Evolutionary conservation across 2,329 filamentous ascomycete species (phyloP), one percentile per base, ranked within the genome.

Genomic region (Coniochaeta sp.): DNA sequence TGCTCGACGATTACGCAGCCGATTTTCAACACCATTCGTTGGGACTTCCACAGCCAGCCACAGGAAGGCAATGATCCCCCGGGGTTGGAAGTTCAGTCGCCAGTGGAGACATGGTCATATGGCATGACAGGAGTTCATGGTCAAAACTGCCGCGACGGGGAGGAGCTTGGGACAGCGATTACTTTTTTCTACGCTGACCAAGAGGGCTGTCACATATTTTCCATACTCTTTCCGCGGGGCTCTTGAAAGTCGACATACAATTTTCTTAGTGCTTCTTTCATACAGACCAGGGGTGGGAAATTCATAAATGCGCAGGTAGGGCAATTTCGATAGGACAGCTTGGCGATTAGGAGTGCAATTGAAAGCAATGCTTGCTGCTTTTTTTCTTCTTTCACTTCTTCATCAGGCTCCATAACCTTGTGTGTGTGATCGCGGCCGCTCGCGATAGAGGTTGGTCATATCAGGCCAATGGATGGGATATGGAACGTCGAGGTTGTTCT

Each of bases 321-420:
- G 70, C 70, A 67, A 70, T 57, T 76, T 78, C 69, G 73, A 78
- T 78, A 78, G 76, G 77, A 77, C 69, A 62, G 66, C 77, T 77
- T 76, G 77, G 78, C 78, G 77, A 79, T 75, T 66, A 74, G 77
- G 77, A 76, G 77, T 79, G 77, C 72, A 77, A 75, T 77, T 76
- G 68, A 74, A 72, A 72, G 56, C 56, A 56, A 58, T 26, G 57
- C 43, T 40, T 61, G 33, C 57, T 43, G 24, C 36, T 58, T 58
- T 63, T 50, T 58, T 40, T 58, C 62, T 50, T 58, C n/a, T 17
- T 61, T 60, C 50, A 43, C 50, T 58, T 62, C 19, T 58, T 54
- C 26, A 11, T 19, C 26, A n/a, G 24, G 7, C 47, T 6, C 47
- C 47, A 31, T 11, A 31, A 52, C 47, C 47, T 26, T 31, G 47